Evolutionary conservation across 352 stramenopile genomes (phyloP), one percentile per base, ranked within the genome.

Genomic region (Pythium vanterpoolii): DNA sequence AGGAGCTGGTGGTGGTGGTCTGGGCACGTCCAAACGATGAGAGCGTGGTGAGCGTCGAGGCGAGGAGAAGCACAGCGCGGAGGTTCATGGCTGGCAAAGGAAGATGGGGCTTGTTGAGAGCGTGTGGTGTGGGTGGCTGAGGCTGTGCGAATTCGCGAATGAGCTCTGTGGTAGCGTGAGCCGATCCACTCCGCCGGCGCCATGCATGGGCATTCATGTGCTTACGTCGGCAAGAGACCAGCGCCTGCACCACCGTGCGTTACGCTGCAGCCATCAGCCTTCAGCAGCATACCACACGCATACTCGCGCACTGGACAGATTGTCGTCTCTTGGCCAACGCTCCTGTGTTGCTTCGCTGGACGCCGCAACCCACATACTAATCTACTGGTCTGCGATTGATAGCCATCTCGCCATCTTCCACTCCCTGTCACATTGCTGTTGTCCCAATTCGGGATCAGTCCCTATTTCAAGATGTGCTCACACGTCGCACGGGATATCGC

Each of bases 251-350:
- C n/a, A 34, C 39, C 14, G 13, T 31, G 58, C 58, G 28, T 30
- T 51, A 34, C 60, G 52, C 45, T 67, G 51, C 60, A 51, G 23
- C 60, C 60, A 66, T 66, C 59, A 65, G 49, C 21, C 23, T 18
- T 45, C 45, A 52, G n/a, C n/a, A n/a, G n/a, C 18, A n/a, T 24
- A 23, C 39, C 18, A 45, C 39, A n/a, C 18, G 19, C 30, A 13
- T n/a, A 13, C 24, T 21, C 39, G 40, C 27, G 4, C 11, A 6
- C 10, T 27, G 7, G 10, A 7, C 5, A 16, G 21, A n/a, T 51
- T 26, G 16, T 4, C 18, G 47, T 58, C 57, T 64, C 46, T 57
- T 52, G 56, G 11, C 40, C 5, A 16, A 5, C 24, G 4, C 19
- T 2, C 3, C 13, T 18, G 50, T 57, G 36, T 33, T n/a, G 36